Evolutionary conservation across 495 filamentous ascomycete genomes (phyloP).

Genomic region (Terfezia boudieri): DNA sequence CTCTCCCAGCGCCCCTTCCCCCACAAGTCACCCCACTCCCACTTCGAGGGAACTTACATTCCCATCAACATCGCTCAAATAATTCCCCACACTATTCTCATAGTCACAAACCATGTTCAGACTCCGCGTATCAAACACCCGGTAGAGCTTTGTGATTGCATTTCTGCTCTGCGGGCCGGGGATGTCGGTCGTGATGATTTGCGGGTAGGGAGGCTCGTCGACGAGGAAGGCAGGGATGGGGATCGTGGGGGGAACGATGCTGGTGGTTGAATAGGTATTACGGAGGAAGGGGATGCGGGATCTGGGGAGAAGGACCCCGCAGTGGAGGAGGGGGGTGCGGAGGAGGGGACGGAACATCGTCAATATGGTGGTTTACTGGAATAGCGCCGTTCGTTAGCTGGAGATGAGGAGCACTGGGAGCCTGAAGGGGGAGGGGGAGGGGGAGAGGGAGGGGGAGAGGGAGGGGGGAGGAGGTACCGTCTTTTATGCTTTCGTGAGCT

Average conservation of each 20-base stretch:
- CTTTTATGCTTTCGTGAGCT: no score
- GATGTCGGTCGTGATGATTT: conserved; percentile 46
- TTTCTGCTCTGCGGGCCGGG: conserved; percentile 60
- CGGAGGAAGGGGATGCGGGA: background rate
- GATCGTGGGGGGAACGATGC: background rate
- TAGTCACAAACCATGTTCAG: conserved; percentile 87
- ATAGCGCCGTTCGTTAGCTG: no score
- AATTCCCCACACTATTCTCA: conserved; percentile 45
- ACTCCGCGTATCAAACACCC: conserved; percentile 82
- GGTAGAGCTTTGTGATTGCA: conserved; percentile 47
- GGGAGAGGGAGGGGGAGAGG: no score
- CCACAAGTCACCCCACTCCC: background rate
- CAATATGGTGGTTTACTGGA: no score
- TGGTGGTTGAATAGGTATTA: conserved; percentile 7
- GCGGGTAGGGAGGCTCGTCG: conserved; percentile 55
- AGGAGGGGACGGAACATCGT: no score
- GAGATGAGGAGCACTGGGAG: no score
- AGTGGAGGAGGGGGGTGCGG: no score
- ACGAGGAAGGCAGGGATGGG: conserved; percentile 30
- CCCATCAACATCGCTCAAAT: conserved; percentile 76
- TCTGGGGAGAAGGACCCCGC: no score
- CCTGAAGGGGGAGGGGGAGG: no score
- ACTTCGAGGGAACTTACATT: conserved; percentile 26
- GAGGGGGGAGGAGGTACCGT: no score
- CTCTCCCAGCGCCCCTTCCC: background rate